Conservation (phyloP, 495 filamentous ascomycete species). For the Aspergillus saccharolyticus region DNA sequence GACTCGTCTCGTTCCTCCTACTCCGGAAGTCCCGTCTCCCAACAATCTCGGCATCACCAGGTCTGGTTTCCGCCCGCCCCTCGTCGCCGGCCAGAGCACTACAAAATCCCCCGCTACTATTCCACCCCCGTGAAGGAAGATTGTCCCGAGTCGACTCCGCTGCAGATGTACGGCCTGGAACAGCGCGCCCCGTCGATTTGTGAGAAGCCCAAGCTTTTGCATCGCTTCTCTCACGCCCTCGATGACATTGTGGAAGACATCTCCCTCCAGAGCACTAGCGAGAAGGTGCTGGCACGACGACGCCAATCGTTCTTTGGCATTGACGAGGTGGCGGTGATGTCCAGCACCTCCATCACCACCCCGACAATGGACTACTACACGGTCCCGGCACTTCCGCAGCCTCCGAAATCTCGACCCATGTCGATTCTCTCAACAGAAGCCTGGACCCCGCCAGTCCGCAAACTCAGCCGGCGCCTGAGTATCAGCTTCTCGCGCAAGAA, state of each 20-base stretch:
- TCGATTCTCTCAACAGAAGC: constrained; percentile 28
- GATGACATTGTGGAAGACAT: constrained; percentile 41
- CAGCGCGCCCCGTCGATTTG: constrained; percentile 35
- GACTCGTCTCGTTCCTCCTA: constrained; percentile 28
- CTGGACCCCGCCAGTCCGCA: constrained; percentile 16
- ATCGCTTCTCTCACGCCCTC: constrained; percentile 37
- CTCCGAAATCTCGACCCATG: constrained; percentile 22
- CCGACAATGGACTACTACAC: constrained; percentile 13
- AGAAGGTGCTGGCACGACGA: constrained; percentile 21
- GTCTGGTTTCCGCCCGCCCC: constrained; percentile 27
- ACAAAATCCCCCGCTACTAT: constrained; percentile 38
- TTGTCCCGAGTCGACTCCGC: constrained; percentile 29
- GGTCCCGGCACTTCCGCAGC: constrained; percentile 11
- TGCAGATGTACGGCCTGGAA: constrained; percentile 37
- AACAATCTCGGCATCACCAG: constrained; percentile 25
- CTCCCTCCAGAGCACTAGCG: constrained; percentile 24
- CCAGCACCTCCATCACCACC: constrained; percentile 8
- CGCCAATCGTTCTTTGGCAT: constrained; percentile 32
- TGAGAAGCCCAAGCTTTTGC: constrained; percentile 30
- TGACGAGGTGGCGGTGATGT: constrained; percentile 15
- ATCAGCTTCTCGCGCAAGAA: constrained; percentile 25
- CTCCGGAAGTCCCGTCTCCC: constrained; percentile 28
- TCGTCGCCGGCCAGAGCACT: constrained; percentile 21
- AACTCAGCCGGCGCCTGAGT: constrained; percentile 29
- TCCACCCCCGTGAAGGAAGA: constrained; percentile 34